Conservation (phyloP, 352 stramenopile species). For the Elongisporangium anandrum region DNA sequence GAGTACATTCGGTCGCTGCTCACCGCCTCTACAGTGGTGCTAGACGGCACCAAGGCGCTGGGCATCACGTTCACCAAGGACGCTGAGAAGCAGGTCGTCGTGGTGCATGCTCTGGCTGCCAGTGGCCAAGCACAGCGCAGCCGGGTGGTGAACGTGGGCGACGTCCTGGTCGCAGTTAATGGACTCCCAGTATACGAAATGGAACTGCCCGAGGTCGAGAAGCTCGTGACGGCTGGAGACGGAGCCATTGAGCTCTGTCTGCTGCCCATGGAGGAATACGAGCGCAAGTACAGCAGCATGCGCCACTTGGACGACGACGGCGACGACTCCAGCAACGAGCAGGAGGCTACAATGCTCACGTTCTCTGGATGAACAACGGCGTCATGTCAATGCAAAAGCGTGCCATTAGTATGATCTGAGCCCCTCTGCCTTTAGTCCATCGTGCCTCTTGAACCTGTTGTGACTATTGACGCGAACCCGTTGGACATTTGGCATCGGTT, state of each 20-base stretch:
- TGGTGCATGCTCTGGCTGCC: slow-evolving; percentile 50
- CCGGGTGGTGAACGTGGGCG: slow-evolving; percentile 44
- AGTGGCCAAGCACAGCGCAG: slow-evolving; percentile 67
- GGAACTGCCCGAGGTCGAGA: slow-evolving; percentile 67
- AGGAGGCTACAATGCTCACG: neutral
- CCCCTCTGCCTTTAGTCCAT: neutral
- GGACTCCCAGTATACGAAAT: slow-evolving; percentile 79
- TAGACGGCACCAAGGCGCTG: slow-evolving; percentile 62
- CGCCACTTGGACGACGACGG: neutral
- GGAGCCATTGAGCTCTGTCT: slow-evolving; percentile 80
- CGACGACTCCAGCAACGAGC: neutral
- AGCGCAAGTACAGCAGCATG: slow-evolving; percentile 44
- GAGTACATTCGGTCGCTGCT: slow-evolving; percentile 86
- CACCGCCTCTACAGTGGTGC: slow-evolving; percentile 74
- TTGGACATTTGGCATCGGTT: neutral
- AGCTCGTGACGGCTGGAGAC: slow-evolving; percentile 63
- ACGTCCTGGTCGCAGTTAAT: slow-evolving; percentile 81
- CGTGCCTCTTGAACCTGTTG: neutral
- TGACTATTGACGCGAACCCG: too few relatives aligned
- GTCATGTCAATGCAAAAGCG: neutral
- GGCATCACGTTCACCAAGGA: slow-evolving; percentile 76
- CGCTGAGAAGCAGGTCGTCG: slow-evolving; percentile 34
- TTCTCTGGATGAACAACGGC: neutral
- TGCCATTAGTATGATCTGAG: too few relatives aligned
- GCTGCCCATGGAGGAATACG: slow-evolving; percentile 69